Base-by-base conservation (phyloP, 2,329 filamentous ascomycete genomes). In the Pochonia chlamydosporia region DNA sequence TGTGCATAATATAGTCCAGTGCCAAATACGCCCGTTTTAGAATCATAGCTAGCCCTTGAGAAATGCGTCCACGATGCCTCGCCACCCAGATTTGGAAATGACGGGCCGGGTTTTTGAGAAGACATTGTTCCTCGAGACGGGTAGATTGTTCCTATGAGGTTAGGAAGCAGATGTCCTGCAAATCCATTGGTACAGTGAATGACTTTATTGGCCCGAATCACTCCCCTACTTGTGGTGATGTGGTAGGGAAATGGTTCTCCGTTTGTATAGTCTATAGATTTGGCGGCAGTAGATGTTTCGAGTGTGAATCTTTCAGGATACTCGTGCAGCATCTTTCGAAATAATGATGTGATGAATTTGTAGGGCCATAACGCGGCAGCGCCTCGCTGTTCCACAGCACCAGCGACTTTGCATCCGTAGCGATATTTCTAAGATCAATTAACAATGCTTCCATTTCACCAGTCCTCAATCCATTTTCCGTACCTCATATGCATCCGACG, bases 171-270 rank as follows among this genome's bases (percentile, higher is more conserved):
- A 42, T 79, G 71, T 0, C 69, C 60, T 0, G 72, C 66, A 52
- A 74, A 73, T 2, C 64, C 75, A 50, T 83, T 81, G 1, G 76
- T 82, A 31, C 75, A 74, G 51, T 82, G 76, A 2, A 82, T 66
- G 5, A 83, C 62, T 43, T 77, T 69, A 2, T 63, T 63, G 14
- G 74, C 67, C 1, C 54, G 56, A 11, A 81, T 66, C 0, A 37
- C 51, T 0, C 76, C 78, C 3, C 74, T 63, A 0, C 56, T 49
- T 0, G 79, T 82, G 2, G 57, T 49, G 1, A 81, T 47, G 2
- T 58, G 50, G 52, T 74, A 76, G 2, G 61, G 69, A 11, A 59
- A 49, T 0, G 50, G 9, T 8, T 46, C 25, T 2, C 28, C 24
- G 2, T 43, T 33, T 16, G 46, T 16, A 59, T 63, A 2, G 55